Conservation (phyloP, 768 basidiomycete species). For the Kockovaella imperatae region DNA sequence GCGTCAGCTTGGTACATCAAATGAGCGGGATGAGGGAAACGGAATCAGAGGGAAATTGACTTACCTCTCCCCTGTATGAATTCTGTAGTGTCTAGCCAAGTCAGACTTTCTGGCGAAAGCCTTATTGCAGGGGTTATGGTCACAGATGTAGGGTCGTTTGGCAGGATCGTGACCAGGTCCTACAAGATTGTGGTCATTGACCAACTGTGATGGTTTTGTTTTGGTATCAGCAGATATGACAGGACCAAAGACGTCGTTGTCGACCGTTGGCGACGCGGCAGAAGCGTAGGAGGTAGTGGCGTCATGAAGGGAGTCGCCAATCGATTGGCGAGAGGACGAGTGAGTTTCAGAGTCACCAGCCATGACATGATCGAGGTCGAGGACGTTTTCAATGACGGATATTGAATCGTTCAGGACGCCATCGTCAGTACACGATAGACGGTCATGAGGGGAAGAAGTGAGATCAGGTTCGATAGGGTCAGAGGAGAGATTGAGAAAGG, state of each 20-base stretch:
- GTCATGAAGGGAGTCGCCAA: not conserved
- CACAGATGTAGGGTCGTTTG: slow-evolving; percentile 36
- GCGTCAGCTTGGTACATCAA: not conserved
- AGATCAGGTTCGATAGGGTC: no score
- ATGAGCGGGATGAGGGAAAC: no score
- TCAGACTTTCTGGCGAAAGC: slow-evolving; percentile 46
- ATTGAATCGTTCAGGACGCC: no score
- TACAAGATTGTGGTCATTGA: slow-evolving; percentile 31
- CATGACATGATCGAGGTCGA: not conserved
- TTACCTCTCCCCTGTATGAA: slow-evolving; percentile 48
- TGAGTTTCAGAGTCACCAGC: not conserved
- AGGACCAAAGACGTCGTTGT: no score
- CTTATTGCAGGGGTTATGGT: slow-evolving; percentile 37
- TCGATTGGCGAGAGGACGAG: not conserved
- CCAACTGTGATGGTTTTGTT: slow-evolving; percentile 16
- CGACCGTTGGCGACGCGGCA: no score
- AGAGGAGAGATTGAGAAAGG: no score
- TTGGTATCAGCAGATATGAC: not conserved
- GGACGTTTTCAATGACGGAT: not conserved
- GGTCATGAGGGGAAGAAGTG: no score
- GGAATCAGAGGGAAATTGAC: slow-evolving; percentile 7
- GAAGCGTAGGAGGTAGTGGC: not conserved
- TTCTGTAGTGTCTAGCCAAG: slow-evolving; percentile 46
- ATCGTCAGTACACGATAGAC: no score
- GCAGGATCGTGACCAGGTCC: slow-evolving; percentile 24